Conservation (phyloP, 2,329 filamentous ascomycete genomes). For the Aspergillus sp. region DNA sequence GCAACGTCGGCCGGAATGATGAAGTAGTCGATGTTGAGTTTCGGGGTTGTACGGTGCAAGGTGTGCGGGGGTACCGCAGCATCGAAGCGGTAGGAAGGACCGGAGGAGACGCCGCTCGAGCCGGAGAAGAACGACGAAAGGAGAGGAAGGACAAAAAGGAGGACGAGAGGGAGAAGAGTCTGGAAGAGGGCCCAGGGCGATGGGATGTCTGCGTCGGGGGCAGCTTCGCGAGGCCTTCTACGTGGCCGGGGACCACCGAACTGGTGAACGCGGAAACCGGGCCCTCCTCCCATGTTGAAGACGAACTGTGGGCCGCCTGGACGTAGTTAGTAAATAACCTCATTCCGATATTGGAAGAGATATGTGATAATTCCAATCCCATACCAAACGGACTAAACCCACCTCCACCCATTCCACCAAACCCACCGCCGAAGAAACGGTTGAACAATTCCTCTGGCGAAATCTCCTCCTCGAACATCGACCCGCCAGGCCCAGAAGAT, state of each 20-base stretch:
- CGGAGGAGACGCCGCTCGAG: conserved; percentile 42
- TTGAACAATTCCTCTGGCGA: conserved; percentile 96
- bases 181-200: conserved; percentile 51
- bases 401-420: conserved; percentile 39
- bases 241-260: conserved; percentile 77
- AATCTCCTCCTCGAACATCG: conserved; percentile 82
- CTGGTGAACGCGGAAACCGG: conserved; percentile 87
- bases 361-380: conserved; percentile 4
- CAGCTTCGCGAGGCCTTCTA: conserved; percentile 61
- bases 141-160: conserved; percentile 80
- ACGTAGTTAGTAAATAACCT: not conserved
- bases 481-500: conserved; percentile 44
- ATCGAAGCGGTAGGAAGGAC: conserved; percentile 72
- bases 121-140: conserved; percentile 68
- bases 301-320: conserved; percentile 73
- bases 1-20: conserved; percentile 71
- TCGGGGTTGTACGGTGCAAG: conserved; percentile 60
- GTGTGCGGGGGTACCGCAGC: conserved; percentile 62
- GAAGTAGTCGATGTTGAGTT: conserved; percentile 71
- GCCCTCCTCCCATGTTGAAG: conserved; percentile 88
- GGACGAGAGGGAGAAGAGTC: conserved; percentile 75
- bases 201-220: conserved; percentile 41
- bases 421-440: conserved; percentile 80
- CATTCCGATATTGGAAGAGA: not conserved
- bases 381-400: conserved; percentile 61